phyloP scores from a whole-genome alignment of 2,329 filamentous ascomycete species.

The Camptophora hylomeconis region DNA sequence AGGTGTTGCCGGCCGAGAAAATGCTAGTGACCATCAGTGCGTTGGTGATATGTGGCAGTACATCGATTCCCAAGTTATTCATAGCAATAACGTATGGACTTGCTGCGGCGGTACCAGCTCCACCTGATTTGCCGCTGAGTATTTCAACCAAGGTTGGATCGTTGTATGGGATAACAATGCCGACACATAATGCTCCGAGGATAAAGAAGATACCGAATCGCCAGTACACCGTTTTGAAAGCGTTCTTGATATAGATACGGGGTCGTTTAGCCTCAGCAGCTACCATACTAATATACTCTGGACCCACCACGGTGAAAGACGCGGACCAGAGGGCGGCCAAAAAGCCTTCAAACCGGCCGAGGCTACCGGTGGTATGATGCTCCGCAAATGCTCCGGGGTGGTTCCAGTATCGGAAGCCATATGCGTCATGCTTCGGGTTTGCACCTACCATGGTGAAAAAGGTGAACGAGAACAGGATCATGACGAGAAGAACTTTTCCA shows the following conservation, averaged over 20 bases:
- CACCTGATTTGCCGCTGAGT: slow-evolving; percentile 24
- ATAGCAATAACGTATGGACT: slow-evolving; percentile 53
- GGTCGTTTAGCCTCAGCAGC: slow-evolving; percentile 49
- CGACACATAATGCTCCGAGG: slow-evolving; percentile 55
- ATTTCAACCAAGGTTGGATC: slow-evolving; percentile 45
- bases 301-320: slow-evolving; percentile 49
- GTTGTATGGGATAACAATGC: slow-evolving; percentile 55
- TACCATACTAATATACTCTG: slow-evolving; percentile 48
- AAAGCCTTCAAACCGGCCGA: slow-evolving; percentile 43
- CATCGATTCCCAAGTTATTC: slow-evolving; percentile 38
- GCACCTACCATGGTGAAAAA: slow-evolving; percentile 72
- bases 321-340: slow-evolving; percentile 60
- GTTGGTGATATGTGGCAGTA: slow-evolving; percentile 45
- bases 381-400: slow-evolving; percentile 53
- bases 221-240: slow-evolving; percentile 55
- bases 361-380: slow-evolving; percentile 44
- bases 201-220: slow-evolving; percentile 63
- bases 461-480: slow-evolving; percentile 52
- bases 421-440: slow-evolving; percentile 55
- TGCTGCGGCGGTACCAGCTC: slow-evolving; percentile 35
- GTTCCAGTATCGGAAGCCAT: slow-evolving; percentile 57
- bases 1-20: slow-evolving; percentile 42
- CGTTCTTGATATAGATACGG: slow-evolving; percentile 50
- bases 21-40: slow-evolving; percentile 39
- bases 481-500: slow-evolving; percentile 53